A percentile compares a stretch with the other conserved stretches of the same genome.
These are phyloP conservation scores for Aspergillus haitiensis DNA, from an alignment of 495 filamentous ascomycete species.

Conservation along the genomic window DNA sequence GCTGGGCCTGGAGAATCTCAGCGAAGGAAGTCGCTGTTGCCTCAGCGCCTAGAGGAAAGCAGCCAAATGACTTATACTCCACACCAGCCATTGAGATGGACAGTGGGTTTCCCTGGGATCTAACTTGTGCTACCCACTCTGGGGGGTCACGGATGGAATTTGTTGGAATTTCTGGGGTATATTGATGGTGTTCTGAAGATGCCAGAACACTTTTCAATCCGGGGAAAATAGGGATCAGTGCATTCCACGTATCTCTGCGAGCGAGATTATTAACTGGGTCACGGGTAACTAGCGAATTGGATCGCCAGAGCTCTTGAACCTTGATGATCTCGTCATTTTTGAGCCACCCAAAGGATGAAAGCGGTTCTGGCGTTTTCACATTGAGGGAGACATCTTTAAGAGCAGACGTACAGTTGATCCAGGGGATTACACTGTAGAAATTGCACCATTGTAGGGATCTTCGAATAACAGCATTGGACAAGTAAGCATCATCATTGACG, in stretches of 20 bases:
- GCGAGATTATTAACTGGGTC: conserved; percentile 14
- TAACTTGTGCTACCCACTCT: conserved; percentile 41
- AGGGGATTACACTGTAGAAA: conserved; percentile 56
- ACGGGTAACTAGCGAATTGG: conserved; percentile 38
- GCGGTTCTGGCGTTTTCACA: conserved; percentile 41
- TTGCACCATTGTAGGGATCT: conserved; percentile 56
- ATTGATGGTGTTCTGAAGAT: conserved; percentile 27
- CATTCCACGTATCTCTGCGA: conserved; percentile 29
- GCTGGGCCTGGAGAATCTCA: conserved; percentile 51
- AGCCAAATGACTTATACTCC: conserved; percentile 52
- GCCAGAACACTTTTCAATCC: conserved; percentile 27
- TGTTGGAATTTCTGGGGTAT: conserved; percentile 13
- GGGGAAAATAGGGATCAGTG: conserved; percentile 33
- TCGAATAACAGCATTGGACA: conserved; percentile 54
- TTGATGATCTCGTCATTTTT: conserved; percentile 54
- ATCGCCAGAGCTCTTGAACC: conserved; percentile 52
- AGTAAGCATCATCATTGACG: conserved; percentile 45
- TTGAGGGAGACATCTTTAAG: conserved; percentile 42
- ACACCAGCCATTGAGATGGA: conserved; percentile 49
- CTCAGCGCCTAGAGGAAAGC: conserved; percentile 57
- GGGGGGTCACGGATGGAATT: conserved; percentile 36
- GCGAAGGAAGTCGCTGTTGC: conserved; percentile 45
- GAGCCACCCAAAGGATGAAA: conserved; percentile 58
- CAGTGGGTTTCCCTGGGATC: conserved; percentile 46
- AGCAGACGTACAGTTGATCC: conserved; percentile 48